A percentile compares a stretch with the other conserved stretches of the same genome.
Evolutionary conservation across 1,284 basidiomycete species (phyloP).

Genomic region (Acaromyces ingoldii): DNA sequence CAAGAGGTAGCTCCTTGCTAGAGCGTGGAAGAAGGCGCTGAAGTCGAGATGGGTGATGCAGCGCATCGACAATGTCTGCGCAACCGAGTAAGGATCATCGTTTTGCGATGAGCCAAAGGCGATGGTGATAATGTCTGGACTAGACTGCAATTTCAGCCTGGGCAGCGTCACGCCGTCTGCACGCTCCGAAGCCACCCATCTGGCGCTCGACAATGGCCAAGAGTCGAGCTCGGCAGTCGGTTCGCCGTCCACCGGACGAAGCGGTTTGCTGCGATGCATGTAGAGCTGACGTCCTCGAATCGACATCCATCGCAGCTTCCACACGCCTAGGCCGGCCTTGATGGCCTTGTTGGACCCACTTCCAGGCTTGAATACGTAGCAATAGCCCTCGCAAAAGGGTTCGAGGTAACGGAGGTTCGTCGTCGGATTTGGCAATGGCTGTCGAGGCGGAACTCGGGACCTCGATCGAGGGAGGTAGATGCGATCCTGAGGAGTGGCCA

Average conservation of each 20-base stretch:
- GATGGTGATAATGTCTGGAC: slow-evolving; percentile 6
- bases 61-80: slow-evolving; percentile 15
- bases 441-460: background rate
- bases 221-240: slow-evolving; percentile 12
- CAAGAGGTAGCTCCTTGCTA: no score
- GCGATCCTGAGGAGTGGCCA: slow-evolving; percentile 21
- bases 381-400: slow-evolving; percentile 36
- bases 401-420: slow-evolving; percentile 17
- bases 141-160: slow-evolving; percentile 3
- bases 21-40: slow-evolving; percentile 16
- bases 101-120: background rate
- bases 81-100: background rate
- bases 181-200: slow-evolving; percentile 15
- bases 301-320: slow-evolving; percentile 36
- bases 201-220: slow-evolving; percentile 16
- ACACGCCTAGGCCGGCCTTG: slow-evolving; percentile 20
- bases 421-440: background rate
- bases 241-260: slow-evolving; percentile 10
- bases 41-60: slow-evolving; percentile 28
- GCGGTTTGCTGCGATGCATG: slow-evolving; percentile 21
- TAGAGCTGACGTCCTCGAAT: slow-evolving; percentile 26
- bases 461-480: slow-evolving; percentile 19
- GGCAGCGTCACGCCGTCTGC: slow-evolving; percentile 15
- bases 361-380: slow-evolving; percentile 29
- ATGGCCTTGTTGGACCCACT: slow-evolving; percentile 7